Evolutionary conservation across 2,329 filamentous ascomycete species (phyloP).

Genomic region (Scytalidium sp.): DNA sequence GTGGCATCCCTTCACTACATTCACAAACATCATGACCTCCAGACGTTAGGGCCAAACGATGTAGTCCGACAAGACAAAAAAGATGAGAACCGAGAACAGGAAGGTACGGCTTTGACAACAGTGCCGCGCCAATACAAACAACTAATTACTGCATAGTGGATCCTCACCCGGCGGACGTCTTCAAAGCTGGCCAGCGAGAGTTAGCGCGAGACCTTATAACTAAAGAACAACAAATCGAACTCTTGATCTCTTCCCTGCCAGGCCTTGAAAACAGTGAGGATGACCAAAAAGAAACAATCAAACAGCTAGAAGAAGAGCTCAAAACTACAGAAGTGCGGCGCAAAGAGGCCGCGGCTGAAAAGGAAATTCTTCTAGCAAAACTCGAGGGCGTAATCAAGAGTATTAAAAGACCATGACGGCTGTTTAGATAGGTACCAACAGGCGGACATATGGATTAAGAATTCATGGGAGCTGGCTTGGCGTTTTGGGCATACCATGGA

Average conservation of each 20-base stretch:
- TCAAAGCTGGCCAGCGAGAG: slow-evolving; percentile 66
- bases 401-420: slow-evolving; percentile 52
- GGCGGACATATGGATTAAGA: too few relatives aligned
- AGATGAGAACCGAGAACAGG: slow-evolving; percentile 21
- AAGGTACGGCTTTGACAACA: slow-evolving; percentile 6
- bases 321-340: slow-evolving; percentile 60
- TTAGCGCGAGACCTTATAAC: slow-evolving; percentile 73
- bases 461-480: background rate
- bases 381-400: slow-evolving; percentile 60
- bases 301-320: slow-evolving; percentile 62
- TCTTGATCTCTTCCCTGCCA: slow-evolving; percentile 70
- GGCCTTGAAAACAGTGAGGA: slow-evolving; percentile 76
- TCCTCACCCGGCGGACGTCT: slow-evolving; percentile 60
- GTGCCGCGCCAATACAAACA: background rate
- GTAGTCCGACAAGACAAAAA: slow-evolving; percentile 58
- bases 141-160: slow-evolving; percentile 44
- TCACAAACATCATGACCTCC: slow-evolving; percentile 65
- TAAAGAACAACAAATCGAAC: slow-evolving; percentile 81
- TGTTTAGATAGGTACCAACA: background rate
- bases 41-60: slow-evolving; percentile 55
- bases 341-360: slow-evolving; percentile 61
- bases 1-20: slow-evolving; percentile 65
- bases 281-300: slow-evolving; percentile 68
- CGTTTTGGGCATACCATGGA: background rate
- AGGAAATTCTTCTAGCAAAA: slow-evolving; percentile 56